Evolutionary conservation across 768 basidiomycete genomes (phyloP), one percentile per base, ranked within the genome.

Genomic region (Lactifluus subvellereus): DNA sequence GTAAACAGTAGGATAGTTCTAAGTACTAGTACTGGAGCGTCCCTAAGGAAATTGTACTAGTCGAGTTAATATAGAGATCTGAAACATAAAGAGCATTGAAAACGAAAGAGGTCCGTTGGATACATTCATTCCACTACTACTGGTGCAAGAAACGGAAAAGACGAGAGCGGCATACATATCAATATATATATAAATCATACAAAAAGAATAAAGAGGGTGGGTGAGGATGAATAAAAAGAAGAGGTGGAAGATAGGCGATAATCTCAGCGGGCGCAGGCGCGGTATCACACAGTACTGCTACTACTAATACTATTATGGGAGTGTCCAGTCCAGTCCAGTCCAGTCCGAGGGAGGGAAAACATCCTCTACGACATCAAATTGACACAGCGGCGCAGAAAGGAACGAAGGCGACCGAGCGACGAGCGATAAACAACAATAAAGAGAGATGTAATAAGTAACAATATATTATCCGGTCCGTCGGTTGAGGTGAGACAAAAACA

Each of bases 141-240:
- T 59, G n/a, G 59, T n/a, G 43, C 59, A 60, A 54, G 59, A 60
- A 61, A 54, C 38, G 47, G 13, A 54, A 14, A 35, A 45, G n/a
- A 9, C 16, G 27, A 35, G 54, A 27, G 30, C 53, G 37, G 54
- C 11, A 33, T 61, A 61, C 60, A 61, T 61, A 61, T 40, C 37
- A 48, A 61, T 61, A 61, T 53, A 61, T 57, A 57, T 56, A 57
- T 59, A 51, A 32, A 42, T 50, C 13, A 57, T 38, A 47, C 22
- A 33, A 54, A 54, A 27, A 5, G 13, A 51, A n/a, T 11, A 51
- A 38, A n/a, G 5, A 11, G 6, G 22, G 11, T n/a, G 7, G 35
- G 16, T 10, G 4, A n/a, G 16, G 11, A 6, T 6, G 37, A 30
- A 38, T 32, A 43, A 40, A 52, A 59, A 16, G 33, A 38, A 4